phyloP scores from a whole-genome alignment of 768 basidiomycete species.

The Favolaschia claudopus region DNA sequence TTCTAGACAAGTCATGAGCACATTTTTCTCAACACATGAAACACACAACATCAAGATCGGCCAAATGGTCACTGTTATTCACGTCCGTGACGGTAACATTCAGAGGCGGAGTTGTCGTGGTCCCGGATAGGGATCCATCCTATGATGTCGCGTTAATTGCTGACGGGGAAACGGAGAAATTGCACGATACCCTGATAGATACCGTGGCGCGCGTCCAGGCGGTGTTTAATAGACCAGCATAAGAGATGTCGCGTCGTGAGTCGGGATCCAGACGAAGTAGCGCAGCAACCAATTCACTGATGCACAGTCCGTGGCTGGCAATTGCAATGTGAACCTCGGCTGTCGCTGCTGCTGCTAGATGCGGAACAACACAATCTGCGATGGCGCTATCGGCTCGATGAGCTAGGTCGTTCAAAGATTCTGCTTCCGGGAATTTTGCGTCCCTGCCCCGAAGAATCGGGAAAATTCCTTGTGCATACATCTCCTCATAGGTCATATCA shows the following conservation, averaged over 20 bases:
- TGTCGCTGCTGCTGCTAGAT: constrained; percentile 51
- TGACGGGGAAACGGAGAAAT: neutral
- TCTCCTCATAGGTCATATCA: constrained; percentile 47
- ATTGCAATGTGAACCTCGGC: constrained; percentile 65
- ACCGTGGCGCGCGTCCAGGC: constrained; percentile 73
- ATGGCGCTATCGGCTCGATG: constrained; percentile 60
- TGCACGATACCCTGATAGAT: constrained; percentile 48
- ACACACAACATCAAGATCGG: constrained; percentile 33
- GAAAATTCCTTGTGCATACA: constrained; percentile 59
- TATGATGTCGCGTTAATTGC: constrained; percentile 12
- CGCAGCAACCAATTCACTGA: constrained; percentile 65
- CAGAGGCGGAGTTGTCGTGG: constrained; percentile 36
- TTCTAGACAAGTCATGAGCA: neutral
- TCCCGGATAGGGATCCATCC: constrained; percentile 36
- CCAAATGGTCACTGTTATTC: constrained; percentile 45
- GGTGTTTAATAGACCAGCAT: constrained; percentile 68
- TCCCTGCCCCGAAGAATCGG: constrained; percentile 56
- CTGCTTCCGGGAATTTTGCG: constrained; percentile 71
- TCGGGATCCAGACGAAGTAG: constrained; percentile 59
- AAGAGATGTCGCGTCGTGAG: constrained; percentile 44
- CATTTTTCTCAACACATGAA: neutral
- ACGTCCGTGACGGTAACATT: constrained; percentile 45
- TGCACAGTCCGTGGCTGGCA: constrained; percentile 80
- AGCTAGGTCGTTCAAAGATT: constrained; percentile 70
- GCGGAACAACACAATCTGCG: constrained; percentile 61